These are phyloP conservation scores for Euptelea pleiosperma DNA, from an alignment of 164 flowering plant species.

Conservation along the genomic window DNA sequence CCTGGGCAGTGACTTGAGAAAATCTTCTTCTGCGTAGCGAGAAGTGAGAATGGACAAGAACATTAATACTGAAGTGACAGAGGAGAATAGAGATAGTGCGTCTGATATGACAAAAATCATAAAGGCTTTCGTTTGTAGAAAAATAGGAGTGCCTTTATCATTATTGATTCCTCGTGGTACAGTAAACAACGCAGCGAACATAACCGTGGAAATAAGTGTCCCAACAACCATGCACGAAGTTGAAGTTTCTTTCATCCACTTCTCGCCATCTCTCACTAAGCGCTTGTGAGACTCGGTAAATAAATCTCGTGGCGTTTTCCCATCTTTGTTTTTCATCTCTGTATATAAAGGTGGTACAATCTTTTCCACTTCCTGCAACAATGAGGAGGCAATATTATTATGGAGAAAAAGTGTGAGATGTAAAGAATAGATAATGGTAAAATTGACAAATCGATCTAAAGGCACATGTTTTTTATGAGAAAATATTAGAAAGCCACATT, in stretches of 20 bases:
- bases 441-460: too few species aligned
- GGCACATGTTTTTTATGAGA: too few species aligned
- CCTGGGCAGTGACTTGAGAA: background rate
- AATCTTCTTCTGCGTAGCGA: too few species aligned
- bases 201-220: too few species aligned
- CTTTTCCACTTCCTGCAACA: too few species aligned
- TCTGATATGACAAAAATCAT: background rate
- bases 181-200: background rate
- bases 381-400: too few species aligned
- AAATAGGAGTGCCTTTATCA: background rate
- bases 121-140: background rate
- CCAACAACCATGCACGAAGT: background rate
- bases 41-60: too few species aligned
- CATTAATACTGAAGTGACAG: too few species aligned
- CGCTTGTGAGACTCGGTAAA: background rate
- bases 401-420: too few species aligned
- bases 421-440: too few species aligned
- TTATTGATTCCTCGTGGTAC: background rate
- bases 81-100: background rate
- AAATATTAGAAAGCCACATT: too few species aligned
- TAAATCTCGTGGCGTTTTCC: background rate
- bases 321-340: background rate
- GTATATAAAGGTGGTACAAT: too few species aligned
- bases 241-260: background rate
- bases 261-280: background rate